These are phyloP conservation scores for Chaetoceros tenuissimus DNA, from an alignment of 108 stramenopile genomes.

Conservation along the genomic window DNA sequence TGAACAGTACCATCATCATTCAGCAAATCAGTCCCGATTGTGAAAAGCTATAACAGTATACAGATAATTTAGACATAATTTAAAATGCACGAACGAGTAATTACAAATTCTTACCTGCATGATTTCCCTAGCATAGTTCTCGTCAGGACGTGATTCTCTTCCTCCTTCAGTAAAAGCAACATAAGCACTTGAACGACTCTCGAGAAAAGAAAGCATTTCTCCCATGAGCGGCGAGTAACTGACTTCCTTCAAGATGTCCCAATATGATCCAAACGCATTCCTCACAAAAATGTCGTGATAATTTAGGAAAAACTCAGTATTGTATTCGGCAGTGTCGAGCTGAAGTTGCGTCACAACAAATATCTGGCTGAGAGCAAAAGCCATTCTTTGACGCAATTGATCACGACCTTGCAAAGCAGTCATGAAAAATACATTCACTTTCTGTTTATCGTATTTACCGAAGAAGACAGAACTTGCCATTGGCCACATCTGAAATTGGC, in stretches of 20 bases:
- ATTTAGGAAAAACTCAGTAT: conserved; percentile 16
- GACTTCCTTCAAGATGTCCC: conserved; percentile 64
- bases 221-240: conserved; percentile 62
- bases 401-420: conserved; percentile 25
- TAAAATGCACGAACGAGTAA: conserved; percentile 46
- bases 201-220: conserved; percentile 42
- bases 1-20: conserved; percentile 33
- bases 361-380: conserved; percentile 64
- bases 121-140: no score
- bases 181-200: conserved; percentile 30
- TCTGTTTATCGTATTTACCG: not conserved
- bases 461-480: not conserved
- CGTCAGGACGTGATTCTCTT: conserved; percentile 14
- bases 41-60: conserved; percentile 60
- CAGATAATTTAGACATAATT: no score
- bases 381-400: conserved; percentile 72
- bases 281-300: conserved; percentile 58
- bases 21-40: conserved; percentile 33
- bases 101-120: conserved; percentile 52
- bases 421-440: conserved; percentile 17
- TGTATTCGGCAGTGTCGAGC: not conserved
- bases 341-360: conserved; percentile 46
- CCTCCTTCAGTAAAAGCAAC: conserved; percentile 7
- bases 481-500: no score
- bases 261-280: conserved; percentile 71